Evolutionary conservation across 169 alveolate species (phyloP), one percentile per base, ranked within the genome.

Genomic region (Eimeria tenella): DNA sequence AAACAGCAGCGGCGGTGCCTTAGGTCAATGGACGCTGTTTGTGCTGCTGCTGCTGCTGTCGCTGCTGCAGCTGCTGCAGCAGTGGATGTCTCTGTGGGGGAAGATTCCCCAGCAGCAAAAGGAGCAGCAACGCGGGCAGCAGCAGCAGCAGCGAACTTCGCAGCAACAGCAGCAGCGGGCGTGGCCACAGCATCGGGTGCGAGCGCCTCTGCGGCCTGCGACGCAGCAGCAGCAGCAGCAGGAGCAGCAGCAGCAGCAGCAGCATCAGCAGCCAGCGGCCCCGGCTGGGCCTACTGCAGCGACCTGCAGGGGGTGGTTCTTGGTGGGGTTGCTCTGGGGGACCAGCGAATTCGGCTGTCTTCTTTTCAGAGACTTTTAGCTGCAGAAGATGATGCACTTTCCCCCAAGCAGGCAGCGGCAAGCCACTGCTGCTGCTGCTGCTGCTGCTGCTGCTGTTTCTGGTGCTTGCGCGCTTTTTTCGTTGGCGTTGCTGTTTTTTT

Each of bases 351-450:
- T 13, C n/a, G 77, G 77, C 11, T n/a, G 49, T n/a, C 31, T 23
- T 11, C 77, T 13, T 23, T 68, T 15, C 77, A 68, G 31, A 15
- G 77, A 11, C 77, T 68, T 11, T 8, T 68, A 8, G 31, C 77
- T 17, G 77, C 77, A 68, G 77, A 68, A 10, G 77, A 68, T 7
- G 77, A n/a, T 13, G 11, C 13, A 7, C 77, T 68, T 8, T 17
- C 77, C 11, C 11, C 11, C 11, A 68, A n/a, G 9, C 77, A 68
- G 31, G 31, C 77, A n/a, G 31, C 11, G 77, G 77, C 77, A 68
- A 68, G 77, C 11, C 77, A 68, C 31, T n/a, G 31, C 77, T 68
- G 31, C 77, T 68, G 77, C 77, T 68, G 77, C 77, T 68, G 77
- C 77, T 68, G 77, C 77, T 68, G 13, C 31, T 23, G 21, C 7